A percentile compares a stretch with the other conserved stretches of the same genome.
Conservation (phyloP, 2,329 filamentous ascomycete genomes). For the Trichoderma semiorbis region DNA sequence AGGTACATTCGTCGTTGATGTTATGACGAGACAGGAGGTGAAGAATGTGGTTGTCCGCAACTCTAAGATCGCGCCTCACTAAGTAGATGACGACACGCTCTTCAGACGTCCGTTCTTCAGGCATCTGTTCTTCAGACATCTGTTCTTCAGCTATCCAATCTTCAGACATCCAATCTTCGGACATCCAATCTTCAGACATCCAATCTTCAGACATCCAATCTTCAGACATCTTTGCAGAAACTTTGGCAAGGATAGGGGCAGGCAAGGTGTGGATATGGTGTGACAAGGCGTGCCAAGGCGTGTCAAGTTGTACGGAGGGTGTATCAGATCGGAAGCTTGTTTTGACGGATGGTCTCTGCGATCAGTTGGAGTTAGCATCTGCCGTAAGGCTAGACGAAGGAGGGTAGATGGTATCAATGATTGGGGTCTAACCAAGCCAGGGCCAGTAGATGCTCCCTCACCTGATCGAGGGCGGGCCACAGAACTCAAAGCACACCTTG, state of each 20-base stretch:
- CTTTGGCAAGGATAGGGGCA: not conserved
- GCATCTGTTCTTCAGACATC: conserved; percentile 35
- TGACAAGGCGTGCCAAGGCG: not conserved
- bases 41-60: conserved; percentile 72
- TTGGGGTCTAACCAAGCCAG: not conserved
- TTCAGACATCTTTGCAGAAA: conserved; percentile 29
- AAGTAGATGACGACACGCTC: conserved; percentile 64
- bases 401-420: not conserved
- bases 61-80: conserved; percentile 67
- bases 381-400: not conserved
- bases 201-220: conserved; percentile 31
- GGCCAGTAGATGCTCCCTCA: not conserved
- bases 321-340: not conserved
- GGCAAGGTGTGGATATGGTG: not conserved
- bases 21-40: conserved; percentile 44
- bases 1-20: conserved; percentile 48
- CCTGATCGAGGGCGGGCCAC: not conserved
- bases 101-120: conserved; percentile 21
- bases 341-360: not conserved
- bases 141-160: conserved; percentile 31
- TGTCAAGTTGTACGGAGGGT: not conserved
- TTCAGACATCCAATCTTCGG: conserved; percentile 32
- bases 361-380: not conserved
- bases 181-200: conserved; percentile 36
- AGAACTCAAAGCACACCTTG: not conserved